Base-by-base conservation (phyloP, 2,329 filamentous ascomycete species). In the Xylogone sp. region DNA sequence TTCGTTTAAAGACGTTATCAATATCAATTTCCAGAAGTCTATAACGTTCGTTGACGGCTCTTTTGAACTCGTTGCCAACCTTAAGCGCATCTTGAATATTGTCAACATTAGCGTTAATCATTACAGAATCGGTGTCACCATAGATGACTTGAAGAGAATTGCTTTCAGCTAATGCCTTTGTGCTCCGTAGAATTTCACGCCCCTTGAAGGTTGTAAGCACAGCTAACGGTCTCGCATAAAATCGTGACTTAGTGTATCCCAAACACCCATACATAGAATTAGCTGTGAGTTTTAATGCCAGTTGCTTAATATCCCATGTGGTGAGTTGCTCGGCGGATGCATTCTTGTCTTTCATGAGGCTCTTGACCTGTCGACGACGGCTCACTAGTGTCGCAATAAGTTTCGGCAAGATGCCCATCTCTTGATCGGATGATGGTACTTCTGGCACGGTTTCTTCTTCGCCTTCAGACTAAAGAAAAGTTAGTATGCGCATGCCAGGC, bases 211-310 rank as follows among this genome's bases (percentile, higher is more conserved):
- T 99, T 2, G 92, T 97, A 68, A 99, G 86, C 71, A 97, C 90
- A 52, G 94, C 94, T 45, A 99, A 78, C 10, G 94, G 94, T 51
- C 94, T 85, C 53, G 94, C 94, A 65, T 99, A 99, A 75, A 99
- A 99, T 47, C 94, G 89, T 52, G 94, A 97, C 67, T 92, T 96
- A 12, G 90, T 93, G 68, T 97, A 99, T 61, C 94, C 94, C 69
- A 99, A 75, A 79, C 94, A 99, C 61, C 94, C 94, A 69, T 99
- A 99, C 95, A 99, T 99, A 59, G 93, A 97, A 74, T 99, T 99
- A 65, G 94, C 94, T 43, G 95, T 99, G 48, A 99, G 82, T 73
- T 99, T 99, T 64, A 99, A 74, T 22, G 94, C 95, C 68, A 96
- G 78, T 71, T 99, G 94, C 73, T 96, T 97, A 65, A 97, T 97